Conservation (phyloP, 2,329 filamentous ascomycete genomes). For the Diaporthe sp. region DNA sequence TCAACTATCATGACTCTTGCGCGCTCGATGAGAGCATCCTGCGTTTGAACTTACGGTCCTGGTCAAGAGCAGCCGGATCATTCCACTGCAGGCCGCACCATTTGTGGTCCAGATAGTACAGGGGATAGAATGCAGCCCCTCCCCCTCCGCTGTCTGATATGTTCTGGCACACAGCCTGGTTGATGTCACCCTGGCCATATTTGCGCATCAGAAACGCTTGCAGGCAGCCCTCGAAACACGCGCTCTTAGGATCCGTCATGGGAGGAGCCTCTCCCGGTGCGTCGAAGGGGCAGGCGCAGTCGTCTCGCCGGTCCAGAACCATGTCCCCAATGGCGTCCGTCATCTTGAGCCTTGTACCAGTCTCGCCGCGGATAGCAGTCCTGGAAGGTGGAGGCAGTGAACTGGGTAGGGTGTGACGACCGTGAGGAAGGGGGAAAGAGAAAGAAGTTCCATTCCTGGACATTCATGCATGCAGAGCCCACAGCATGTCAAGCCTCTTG, state of each 20-base stretch:
- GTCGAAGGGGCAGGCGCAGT: slow-evolving; percentile 39
- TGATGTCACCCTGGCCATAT: slow-evolving; percentile 25
- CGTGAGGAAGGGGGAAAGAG: not conserved
- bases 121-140: slow-evolving; percentile 52
- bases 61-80: slow-evolving; percentile 46
- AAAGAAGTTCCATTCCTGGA: slow-evolving; percentile 33
- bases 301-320: slow-evolving; percentile 24
- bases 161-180: slow-evolving; percentile 24
- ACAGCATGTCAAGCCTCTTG: slow-evolving; percentile 24
- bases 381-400: not conserved
- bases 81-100: slow-evolving; percentile 63
- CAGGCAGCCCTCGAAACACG: slow-evolving; percentile 30
- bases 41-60: slow-evolving; percentile 60
- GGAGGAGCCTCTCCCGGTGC: slow-evolving; percentile 17
- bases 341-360: not conserved
- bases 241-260: not conserved
- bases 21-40: slow-evolving; percentile 39
- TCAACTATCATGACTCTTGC: slow-evolving; percentile 33
- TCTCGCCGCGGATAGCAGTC: not conserved
- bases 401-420: slow-evolving; percentile 22
- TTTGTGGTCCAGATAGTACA: slow-evolving; percentile 67
- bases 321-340: slow-evolving; percentile 5
- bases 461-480: not conserved
- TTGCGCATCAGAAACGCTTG: slow-evolving; percentile 33
- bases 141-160: slow-evolving; percentile 29